Conservation (phyloP, 306 rosid genomes). For the Adenanthera pavonina region DNA sequence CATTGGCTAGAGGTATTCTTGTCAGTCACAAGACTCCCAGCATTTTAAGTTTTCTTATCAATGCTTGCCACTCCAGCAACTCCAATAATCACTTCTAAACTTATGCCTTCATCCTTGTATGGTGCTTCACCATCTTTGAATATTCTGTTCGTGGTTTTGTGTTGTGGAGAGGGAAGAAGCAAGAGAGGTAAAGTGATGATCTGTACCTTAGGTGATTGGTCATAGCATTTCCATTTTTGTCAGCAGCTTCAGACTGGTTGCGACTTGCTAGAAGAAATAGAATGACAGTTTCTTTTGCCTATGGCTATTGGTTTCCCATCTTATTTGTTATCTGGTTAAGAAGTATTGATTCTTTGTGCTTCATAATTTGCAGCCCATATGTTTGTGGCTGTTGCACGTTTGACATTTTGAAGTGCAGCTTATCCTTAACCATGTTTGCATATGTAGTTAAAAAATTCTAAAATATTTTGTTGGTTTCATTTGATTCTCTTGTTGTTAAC, state of each 20-base stretch:
- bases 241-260: background rate
- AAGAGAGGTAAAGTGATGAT: background rate
- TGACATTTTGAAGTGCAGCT: background rate
- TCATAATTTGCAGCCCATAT: background rate
- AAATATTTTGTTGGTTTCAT: background rate
- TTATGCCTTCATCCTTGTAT: background rate
- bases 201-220: constrained; percentile 3
- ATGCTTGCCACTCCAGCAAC: background rate
- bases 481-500: background rate
- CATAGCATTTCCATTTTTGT: background rate
- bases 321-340: background rate
- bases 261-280: background rate
- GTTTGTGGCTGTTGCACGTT: background rate
- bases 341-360: background rate
- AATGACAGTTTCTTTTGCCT: constrained; percentile 1
- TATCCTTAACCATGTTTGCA: background rate
- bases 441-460: background rate
- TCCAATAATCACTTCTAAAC: background rate
- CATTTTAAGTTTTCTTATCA: background rate
- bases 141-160: background rate
- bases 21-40: background rate
- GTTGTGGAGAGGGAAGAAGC: background rate
- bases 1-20: background rate
- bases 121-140: constrained; percentile 4
- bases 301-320: background rate